A percentile compares a stretch with the other conserved stretches of the same genome.
Evolutionary conservation across 1,284 basidiomycete genomes (phyloP).

Genomic region (Trametes sp.): DNA sequence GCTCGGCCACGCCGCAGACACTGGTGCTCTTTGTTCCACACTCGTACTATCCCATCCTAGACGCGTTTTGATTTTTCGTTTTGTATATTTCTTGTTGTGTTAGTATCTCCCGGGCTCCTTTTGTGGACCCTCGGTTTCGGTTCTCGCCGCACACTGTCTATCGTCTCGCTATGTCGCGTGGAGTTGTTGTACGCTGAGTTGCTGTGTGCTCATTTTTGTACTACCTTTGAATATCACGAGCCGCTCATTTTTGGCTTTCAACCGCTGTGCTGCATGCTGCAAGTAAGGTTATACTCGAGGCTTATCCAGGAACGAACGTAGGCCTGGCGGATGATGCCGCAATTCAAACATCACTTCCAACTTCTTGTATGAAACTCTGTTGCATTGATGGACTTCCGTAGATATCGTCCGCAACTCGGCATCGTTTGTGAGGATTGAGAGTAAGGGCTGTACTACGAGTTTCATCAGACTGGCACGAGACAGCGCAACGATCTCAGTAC

Average conservation of each 20-base stretch:
- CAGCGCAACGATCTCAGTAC: too few relatives aligned
- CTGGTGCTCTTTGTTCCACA: neutral
- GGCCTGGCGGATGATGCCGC: too few relatives aligned
- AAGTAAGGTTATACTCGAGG: too few relatives aligned
- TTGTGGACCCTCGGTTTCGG: neutral
- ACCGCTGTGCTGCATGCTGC: too few relatives aligned
- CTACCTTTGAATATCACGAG: neutral
- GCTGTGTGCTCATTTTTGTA: neutral
- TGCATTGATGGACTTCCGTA: too few relatives aligned
- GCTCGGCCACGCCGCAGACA: neutral
- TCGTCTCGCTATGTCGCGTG: neutral
- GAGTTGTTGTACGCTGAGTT: neutral
- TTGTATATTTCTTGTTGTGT: neutral
- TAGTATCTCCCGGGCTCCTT: neutral
- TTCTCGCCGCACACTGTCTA: neutral
- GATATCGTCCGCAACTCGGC: too few relatives aligned
- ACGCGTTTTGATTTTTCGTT: neutral
- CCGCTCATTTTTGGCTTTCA: neutral
- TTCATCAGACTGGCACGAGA: too few relatives aligned
- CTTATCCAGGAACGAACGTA: too few relatives aligned
- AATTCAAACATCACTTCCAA: too few relatives aligned
- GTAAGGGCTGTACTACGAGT: too few relatives aligned
- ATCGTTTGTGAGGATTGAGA: too few relatives aligned
- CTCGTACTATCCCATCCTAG: slow-evolving; percentile 5
- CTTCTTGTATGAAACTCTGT: too few relatives aligned